Percentiles rank a stretch among this genome's conserved stretches.
phyloP scores from a whole-genome alignment of 768 basidiomycete species.

The Hydnum rufescens region DNA sequence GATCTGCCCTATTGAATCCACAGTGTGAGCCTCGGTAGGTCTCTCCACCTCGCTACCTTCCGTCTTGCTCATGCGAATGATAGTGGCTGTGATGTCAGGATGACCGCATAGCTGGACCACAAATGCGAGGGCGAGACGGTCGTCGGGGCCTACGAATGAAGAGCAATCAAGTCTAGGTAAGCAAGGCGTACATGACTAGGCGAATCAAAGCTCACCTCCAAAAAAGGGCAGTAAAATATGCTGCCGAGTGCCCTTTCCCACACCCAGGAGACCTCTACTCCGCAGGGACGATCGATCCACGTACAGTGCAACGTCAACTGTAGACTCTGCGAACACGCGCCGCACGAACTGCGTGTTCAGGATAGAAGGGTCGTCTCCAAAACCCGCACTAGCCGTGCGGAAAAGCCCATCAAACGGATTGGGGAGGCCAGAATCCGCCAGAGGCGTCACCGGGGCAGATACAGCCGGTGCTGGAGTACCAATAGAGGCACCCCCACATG shows the following conservation, averaged over 20 bases:
- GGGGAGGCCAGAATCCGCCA: not conserved
- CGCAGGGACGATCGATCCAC: slow-evolving; percentile 45
- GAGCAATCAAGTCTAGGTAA: not conserved
- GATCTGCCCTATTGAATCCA: too few relatives aligned
- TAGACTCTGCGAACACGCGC: slow-evolving; percentile 48
- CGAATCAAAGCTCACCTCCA: slow-evolving; percentile 22
- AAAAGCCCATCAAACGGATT: slow-evolving; percentile 74
- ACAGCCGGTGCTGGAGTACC: not conserved
- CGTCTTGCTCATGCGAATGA: slow-evolving; percentile 38
- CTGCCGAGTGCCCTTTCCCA: slow-evolving; percentile 16
- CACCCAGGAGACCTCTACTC: slow-evolving; percentile 8
- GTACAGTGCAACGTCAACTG: slow-evolving; percentile 66
- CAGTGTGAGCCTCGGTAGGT: too few relatives aligned
- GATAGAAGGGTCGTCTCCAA: too few relatives aligned
- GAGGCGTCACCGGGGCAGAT: slow-evolving; percentile 2
- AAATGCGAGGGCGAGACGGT: slow-evolving; percentile 64
- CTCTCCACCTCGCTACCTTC: too few relatives aligned
- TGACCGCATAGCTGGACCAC: slow-evolving; percentile 54
- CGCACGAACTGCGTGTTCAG: slow-evolving; percentile 73
- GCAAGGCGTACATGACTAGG: not conserved
- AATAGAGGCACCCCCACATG: slow-evolving; percentile 16
- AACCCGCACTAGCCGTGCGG: slow-evolving; percentile 19
- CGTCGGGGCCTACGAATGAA: slow-evolving; percentile 46
- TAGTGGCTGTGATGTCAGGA: slow-evolving; percentile 43
- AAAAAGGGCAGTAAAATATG: slow-evolving; percentile 80